A percentile compares a stretch with the other conserved stretches of the same genome.
phyloP scores from a whole-genome alignment of 2,329 filamentous ascomycete species.

The Sclerotinia sclerotiorum region DNA sequence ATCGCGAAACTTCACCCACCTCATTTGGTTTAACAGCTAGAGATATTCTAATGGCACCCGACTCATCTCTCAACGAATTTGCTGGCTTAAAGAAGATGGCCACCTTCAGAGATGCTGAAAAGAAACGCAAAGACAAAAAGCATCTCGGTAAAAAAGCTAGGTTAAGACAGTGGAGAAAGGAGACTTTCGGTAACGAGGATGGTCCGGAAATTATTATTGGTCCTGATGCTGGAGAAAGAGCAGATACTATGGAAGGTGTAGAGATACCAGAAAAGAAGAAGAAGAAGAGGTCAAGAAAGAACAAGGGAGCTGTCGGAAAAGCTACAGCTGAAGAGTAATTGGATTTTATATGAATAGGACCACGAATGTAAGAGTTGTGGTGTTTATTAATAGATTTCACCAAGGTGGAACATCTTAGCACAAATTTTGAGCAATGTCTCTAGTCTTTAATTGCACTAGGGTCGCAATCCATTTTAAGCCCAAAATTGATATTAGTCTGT shows the following conservation, averaged over 20 bases:
- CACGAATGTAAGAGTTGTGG: not conserved
- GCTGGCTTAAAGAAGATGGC: conserved; percentile 94
- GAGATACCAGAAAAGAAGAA: conserved; percentile 47
- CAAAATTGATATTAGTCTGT: not conserved
- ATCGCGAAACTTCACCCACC: conserved; percentile 89
- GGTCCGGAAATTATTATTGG: conserved; percentile 41
- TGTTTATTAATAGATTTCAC: conserved; percentile 18
- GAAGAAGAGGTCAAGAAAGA: conserved; percentile 53
- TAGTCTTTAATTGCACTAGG: not conserved
- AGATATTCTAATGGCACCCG: conserved; percentile 88
- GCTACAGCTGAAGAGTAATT: conserved; percentile 13
- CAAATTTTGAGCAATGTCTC: conserved; percentile 5
- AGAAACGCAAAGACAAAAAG: conserved; percentile 88
- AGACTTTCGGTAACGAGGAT: conserved; percentile 57
- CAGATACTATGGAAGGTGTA: conserved; percentile 31
- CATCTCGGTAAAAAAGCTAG: conserved; percentile 88
- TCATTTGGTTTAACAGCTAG: conserved; percentile 85
- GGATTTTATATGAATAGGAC: not conserved
- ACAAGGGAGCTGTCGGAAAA: conserved; percentile 29
- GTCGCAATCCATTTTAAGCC: not conserved
- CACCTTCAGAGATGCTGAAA: conserved; percentile 80
- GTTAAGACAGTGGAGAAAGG: conserved; percentile 77
- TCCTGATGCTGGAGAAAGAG: conserved; percentile 30
- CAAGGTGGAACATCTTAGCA: not conserved
- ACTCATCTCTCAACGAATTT: conserved; percentile 83